Conservation (phyloP, 2,329 filamentous ascomycete species). For the Fusarium mexicanum region DNA sequence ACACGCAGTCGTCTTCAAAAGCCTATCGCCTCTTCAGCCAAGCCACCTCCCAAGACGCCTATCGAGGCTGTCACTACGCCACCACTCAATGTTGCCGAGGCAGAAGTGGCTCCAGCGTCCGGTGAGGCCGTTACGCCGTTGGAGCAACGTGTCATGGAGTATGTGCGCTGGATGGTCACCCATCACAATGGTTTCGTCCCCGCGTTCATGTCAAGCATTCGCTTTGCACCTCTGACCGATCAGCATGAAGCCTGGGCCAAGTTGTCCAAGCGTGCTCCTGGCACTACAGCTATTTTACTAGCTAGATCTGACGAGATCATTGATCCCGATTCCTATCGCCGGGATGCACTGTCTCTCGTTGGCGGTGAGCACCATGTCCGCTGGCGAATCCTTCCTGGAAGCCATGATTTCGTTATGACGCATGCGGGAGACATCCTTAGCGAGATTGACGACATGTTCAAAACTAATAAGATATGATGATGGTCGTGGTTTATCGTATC, state of each 20-base stretch:
- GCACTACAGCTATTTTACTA: conserved; percentile 63
- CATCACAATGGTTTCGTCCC: conserved; percentile 67
- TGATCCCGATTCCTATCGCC: conserved; percentile 58
- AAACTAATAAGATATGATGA: conserved; percentile 46
- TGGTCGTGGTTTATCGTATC: not conserved
- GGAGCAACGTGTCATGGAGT: conserved; percentile 58
- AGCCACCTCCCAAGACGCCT: conserved; percentile 41
- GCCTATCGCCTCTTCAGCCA: conserved; percentile 56
- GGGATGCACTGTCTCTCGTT: conserved; percentile 60
- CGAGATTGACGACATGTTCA: conserved; percentile 58
- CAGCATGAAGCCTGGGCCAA: conserved; percentile 62
- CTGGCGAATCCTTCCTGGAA: conserved; percentile 63
- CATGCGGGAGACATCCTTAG: conserved; percentile 55
- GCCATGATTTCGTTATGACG: conserved; percentile 73
- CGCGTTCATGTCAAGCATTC: conserved; percentile 68
- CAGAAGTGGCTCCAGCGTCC: conserved; percentile 51
- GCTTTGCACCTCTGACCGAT: conserved; percentile 62
- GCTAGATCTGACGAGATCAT: conserved; percentile 63
- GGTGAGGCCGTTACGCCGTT: conserved; percentile 49
- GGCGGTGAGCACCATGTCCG: conserved; percentile 60
- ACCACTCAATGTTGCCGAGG: conserved; percentile 51
- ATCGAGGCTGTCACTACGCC: conserved; percentile 27
- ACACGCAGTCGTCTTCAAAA: conserved; percentile 59
- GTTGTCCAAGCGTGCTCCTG: conserved; percentile 54
- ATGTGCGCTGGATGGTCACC: conserved; percentile 67